Evolutionary conservation across 257 asterid species (phyloP).

Genomic region (Solanum clarkiae): DNA sequence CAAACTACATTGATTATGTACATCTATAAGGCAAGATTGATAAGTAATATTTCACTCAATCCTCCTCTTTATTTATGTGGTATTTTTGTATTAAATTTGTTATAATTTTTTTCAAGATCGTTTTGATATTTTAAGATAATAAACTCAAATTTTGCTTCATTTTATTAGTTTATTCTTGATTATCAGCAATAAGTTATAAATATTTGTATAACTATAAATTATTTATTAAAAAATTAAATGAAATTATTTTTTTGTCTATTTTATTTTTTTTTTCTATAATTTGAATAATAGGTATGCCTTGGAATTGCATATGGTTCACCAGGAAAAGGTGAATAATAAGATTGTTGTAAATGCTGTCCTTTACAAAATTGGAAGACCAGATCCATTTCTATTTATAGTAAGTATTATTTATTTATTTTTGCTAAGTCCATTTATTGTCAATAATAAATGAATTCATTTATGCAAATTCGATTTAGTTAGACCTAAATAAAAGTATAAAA

Average conservation of each 20-base stretch:
- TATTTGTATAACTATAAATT: neutral
- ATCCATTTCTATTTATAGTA: conserved; percentile 51
- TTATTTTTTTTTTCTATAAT: neutral
- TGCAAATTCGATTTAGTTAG: neutral
- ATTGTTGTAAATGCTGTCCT: conserved; percentile 42
- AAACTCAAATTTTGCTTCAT: too few species aligned
- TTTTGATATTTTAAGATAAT: too few species aligned
- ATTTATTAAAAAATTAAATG: neutral
- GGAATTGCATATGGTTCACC: conserved; percentile 72
- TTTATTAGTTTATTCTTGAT: too few species aligned
- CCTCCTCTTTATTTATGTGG: neutral
- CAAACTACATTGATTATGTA: neutral
- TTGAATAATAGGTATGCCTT: conserved; percentile 33
- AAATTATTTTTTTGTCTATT: neutral
- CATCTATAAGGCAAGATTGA: neutral
- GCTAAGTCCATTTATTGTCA: neutral
- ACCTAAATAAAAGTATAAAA: neutral
- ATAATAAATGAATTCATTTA: neutral
- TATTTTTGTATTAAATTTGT: neutral
- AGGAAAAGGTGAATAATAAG: conserved; percentile 11
- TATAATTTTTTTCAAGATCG: neutral
- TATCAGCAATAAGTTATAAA: neutral
- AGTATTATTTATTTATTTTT: neutral
- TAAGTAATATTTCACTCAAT: neutral
- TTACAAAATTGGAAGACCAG: conserved; percentile 51